phyloP scores from a whole-genome alignment of 2,329 filamentous ascomycete species.

The Rhinocladiella mackenziei region DNA sequence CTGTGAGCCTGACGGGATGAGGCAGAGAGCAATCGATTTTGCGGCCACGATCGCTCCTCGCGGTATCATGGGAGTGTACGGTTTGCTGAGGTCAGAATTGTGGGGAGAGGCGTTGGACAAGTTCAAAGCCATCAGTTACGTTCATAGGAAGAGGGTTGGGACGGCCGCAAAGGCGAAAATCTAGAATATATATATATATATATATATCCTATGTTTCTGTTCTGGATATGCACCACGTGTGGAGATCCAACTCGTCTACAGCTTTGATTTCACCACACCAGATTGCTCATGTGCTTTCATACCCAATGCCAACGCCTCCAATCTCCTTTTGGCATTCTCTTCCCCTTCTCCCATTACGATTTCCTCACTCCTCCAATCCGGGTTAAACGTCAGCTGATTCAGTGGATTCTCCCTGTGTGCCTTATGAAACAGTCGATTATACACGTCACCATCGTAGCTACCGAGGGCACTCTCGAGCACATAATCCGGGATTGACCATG shows the following conservation, averaged over 20 bases:
- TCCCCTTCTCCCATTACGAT: constrained; percentile 47
- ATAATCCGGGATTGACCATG: constrained; percentile 53
- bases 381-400: constrained; percentile 50
- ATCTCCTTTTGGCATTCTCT: constrained; percentile 29
- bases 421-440: constrained; percentile 51
- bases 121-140: constrained; percentile 52
- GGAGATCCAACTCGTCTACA: constrained; percentile 22
- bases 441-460: constrained; percentile 50
- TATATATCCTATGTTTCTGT: too few relatives aligned
- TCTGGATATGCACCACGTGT: too few relatives aligned
- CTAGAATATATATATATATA: constrained; percentile 27
- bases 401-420: constrained; percentile 51
- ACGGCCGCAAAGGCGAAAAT: constrained; percentile 49
- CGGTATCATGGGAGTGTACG: constrained; percentile 45
- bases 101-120: constrained; percentile 52
- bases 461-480: constrained; percentile 51
- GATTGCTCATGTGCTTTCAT: constrained; percentile 22
- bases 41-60: constrained; percentile 43
- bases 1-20: constrained; percentile 48
- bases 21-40: constrained; percentile 43
- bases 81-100: constrained; percentile 49
- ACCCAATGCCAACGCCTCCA: constrained; percentile 25
- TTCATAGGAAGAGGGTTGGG: constrained; percentile 46
- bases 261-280: constrained; percentile 12
- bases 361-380: constrained; percentile 47